Evolutionary conservation across 352 stramenopile species (phyloP), one percentile per base, ranked within the genome.

Genomic region (Saprolegnia parasitica): DNA sequence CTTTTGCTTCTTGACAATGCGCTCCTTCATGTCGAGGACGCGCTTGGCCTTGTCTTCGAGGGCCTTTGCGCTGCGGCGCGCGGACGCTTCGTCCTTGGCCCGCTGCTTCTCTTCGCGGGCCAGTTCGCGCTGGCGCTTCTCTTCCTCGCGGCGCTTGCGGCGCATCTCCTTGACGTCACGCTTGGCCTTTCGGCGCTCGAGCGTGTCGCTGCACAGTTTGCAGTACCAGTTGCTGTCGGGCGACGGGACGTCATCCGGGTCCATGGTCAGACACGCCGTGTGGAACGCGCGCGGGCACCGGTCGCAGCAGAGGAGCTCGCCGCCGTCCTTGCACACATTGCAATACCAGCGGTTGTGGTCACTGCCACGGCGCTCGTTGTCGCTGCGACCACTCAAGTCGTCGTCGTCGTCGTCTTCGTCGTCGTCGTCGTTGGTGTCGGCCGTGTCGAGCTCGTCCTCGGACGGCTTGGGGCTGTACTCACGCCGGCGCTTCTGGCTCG

Each of bases 241-340:
- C 20, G 37, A 29, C 11, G 58, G 87, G 57, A 95, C 89, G 29
- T 81, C 81, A 20, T 81, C 77, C 16, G 88, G 83, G 56, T 77
- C 79, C 81, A 95, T 92, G 5, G 84, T 82, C 37, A 95, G 81
- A 68, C 87, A 95, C 68, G 76, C 90, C 85, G 93, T 93, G 74
- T 98, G 95, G 81, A 97, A 98, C 20, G 91, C 84, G 62, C 93
- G 74, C 16, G 93, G 93, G 73, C 95, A 98, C 20, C 86, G 87
- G 61, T 95, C 89, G 71, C 95, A 98, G 65, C 86, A 96, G 29
- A 97, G 74, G 54, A 98, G 61, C 67, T 96, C 87, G 40, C 91
- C 91, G 52, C 83, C 83, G 40, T 93, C 88, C 60, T 95, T 95
- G 78, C 87, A 95, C 39, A 95, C 93, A 71, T 95, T 95, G 76